Conservation (phyloP, 2,329 filamentous ascomycete genomes). For the Aspergillus pseudotamarii region DNA sequence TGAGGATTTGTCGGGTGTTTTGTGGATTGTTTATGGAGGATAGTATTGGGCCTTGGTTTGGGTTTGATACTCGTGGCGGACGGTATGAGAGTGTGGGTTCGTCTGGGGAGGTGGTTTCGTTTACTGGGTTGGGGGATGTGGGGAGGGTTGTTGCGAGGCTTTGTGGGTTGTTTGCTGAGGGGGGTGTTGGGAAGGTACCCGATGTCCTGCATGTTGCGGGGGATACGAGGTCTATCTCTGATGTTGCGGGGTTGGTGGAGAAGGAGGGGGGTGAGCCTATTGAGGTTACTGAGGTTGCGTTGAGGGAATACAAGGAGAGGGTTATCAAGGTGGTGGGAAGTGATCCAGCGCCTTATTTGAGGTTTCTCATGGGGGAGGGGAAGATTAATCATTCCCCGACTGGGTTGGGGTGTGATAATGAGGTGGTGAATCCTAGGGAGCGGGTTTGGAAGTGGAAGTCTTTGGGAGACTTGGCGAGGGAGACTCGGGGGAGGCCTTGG, state of each 20-base stretch:
- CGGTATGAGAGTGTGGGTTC: constrained; percentile 35
- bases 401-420: constrained; percentile 32
- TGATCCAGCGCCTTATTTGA: constrained; percentile 31
- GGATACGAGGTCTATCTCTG: constrained; percentile 25
- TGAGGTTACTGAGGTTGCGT: constrained; percentile 24
- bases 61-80: constrained; percentile 30
- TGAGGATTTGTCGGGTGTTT: constrained; percentile 36
- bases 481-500: constrained; percentile 30
- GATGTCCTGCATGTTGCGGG: constrained; percentile 30
- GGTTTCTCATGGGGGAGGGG: constrained; percentile 40
- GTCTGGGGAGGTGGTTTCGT: constrained; percentile 28
- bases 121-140: constrained; percentile 36
- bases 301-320: constrained; percentile 29
- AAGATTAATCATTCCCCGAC: constrained; percentile 26
- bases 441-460: constrained; percentile 35
- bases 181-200: constrained; percentile 24
- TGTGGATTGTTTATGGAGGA: constrained; percentile 38
- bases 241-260: constrained; percentile 32
- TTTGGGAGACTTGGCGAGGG: constrained; percentile 28
- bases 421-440: constrained; percentile 33
- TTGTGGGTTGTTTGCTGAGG: constrained; percentile 16
- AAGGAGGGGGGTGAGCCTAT: constrained; percentile 26
- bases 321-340: constrained; percentile 21
- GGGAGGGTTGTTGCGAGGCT: constrained; percentile 33
- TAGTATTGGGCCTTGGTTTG: constrained; percentile 39